Evolutionary conservation across 2,329 filamentous ascomycete species (phyloP).

Genomic region (Sporothrix curviconia): DNA sequence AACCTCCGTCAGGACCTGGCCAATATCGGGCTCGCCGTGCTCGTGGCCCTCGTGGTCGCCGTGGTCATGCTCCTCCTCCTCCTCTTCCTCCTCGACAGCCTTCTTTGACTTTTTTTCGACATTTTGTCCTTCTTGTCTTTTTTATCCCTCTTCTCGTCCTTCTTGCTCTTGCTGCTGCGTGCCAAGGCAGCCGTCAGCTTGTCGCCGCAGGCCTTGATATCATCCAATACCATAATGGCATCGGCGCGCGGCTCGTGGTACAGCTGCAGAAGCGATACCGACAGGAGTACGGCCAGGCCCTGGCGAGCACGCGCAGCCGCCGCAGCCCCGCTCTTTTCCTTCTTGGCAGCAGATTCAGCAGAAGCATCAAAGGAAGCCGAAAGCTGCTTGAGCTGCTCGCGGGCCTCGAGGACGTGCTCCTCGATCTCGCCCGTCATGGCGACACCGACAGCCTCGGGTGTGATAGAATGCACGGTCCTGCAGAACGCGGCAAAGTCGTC

Average conservation of each 20-base stretch:
- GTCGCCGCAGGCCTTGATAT: conserved; percentile 70
- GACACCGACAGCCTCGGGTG: conserved; percentile 43
- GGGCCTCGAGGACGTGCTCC: conserved; percentile 45
- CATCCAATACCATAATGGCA: conserved; percentile 72
- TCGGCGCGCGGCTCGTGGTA: conserved; percentile 80
- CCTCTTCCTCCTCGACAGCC: background rate
- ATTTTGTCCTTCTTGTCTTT: conserved; percentile 32
- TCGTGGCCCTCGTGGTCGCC: background rate
- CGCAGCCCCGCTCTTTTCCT: conserved; percentile 21
- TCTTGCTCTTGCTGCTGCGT: conserved; percentile 24
- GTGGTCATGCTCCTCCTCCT: background rate
- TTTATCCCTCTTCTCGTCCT: background rate
- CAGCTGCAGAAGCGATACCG: conserved; percentile 77
- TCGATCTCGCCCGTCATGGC: conserved; percentile 50
- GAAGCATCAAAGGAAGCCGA: conserved; percentile 25
- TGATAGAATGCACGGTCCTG: conserved; percentile 47
- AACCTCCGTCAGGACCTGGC: conserved; percentile 77
- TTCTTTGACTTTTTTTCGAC: conserved; percentile 34
- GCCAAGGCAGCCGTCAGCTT: conserved; percentile 44
- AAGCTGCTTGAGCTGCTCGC: conserved; percentile 45
- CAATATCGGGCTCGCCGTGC: conserved; percentile 37
- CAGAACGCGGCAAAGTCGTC: conserved; percentile 49
- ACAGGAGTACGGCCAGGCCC: conserved; percentile 73
- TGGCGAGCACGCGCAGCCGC: conserved; percentile 41
- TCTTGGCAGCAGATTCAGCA: conserved; percentile 37